Base-by-base conservation (phyloP, 345 rosid genomes). In the Bruguiera sexangula region DNA sequence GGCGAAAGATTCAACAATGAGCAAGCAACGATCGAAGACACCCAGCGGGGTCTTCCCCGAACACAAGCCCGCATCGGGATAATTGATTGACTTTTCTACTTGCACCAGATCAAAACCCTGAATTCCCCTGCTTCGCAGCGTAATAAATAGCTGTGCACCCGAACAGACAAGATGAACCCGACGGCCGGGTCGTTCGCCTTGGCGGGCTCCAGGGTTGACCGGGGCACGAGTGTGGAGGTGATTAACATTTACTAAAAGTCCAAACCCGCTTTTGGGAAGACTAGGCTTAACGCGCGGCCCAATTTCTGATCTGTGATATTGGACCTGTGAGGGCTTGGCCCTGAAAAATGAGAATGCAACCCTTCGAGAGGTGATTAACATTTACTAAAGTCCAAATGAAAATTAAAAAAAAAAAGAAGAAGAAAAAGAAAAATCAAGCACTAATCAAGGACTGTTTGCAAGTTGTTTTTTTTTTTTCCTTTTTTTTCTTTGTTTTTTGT, bases 181-280 rank as follows among this genome's bases (percentile, higher is more conserved):
- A 76, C 70, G 46, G 65, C 71, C 11, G 86, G 84, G 11, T 77
- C 83, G n/a, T 75, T 67, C 60, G 78, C 86, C 16, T 65, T 83
- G 69, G 22, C 77, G 31, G 86, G 80, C 6, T 72, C 83, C 2
- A 60, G 43, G 36, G 86, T 61, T 56, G 58, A 76, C 18, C 58
- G 78, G 48, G 79, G 72, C 48, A 73, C 82, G 5, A 34, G 53
- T 4, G 83, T 80, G 21, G 83, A 77, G 29, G 29, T 27, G 29
- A 27, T 27, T 27, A 27, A 27, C 29, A 27, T 27, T 27, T 27
- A 27, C 29, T 27, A 27, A 27, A 27, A 27, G 29, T 1, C 29
- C 29, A 2, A 27, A 27, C 2, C 29, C 29, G 29, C 29, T 27
- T 27, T 27, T 27, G 85, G 85, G 46, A 79, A 79, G 75, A 57